A percentile compares a stretch with the other conserved stretches of the same genome.
Conservation (phyloP, 2,329 filamentous ascomycete genomes). For the Microdochium trichocladiopsis region DNA sequence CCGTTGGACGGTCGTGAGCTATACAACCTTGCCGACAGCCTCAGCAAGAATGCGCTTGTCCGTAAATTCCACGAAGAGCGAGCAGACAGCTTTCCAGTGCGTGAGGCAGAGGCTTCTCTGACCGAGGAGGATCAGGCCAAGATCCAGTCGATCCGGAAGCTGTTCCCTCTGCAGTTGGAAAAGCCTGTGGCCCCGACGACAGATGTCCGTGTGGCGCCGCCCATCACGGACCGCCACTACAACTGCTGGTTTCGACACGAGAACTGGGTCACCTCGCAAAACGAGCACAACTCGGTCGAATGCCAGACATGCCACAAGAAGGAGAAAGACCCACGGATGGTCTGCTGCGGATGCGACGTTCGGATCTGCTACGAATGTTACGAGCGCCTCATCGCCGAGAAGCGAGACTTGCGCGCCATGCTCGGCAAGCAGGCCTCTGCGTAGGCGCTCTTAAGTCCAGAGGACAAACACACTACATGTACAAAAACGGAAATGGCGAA, state of each 20-base stretch:
- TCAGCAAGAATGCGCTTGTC: neutral
- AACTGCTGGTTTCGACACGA: constrained; percentile 40
- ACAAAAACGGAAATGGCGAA: neutral
- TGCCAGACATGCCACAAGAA: constrained; percentile 45
- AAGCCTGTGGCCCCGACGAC: constrained; percentile 4
- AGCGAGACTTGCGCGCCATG: constrained; percentile 34
- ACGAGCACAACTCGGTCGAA: constrained; percentile 41
- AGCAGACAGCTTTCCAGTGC: neutral
- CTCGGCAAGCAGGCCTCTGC: constrained; percentile 11
- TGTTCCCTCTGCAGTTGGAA: constrained; percentile 18
- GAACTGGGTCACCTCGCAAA: constrained; percentile 39
- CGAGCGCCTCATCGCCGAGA: constrained; percentile 29
- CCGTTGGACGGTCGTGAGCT: neutral
- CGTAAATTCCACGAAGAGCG: neutral
- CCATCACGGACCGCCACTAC: constrained; percentile 31
- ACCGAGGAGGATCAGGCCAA: neutral
- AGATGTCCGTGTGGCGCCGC: constrained; percentile 24
- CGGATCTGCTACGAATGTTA: constrained; percentile 44
- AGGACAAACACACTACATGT: neutral
- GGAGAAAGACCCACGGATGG: constrained; percentile 36
- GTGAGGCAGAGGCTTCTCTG: neutral
- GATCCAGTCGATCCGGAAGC: constrained; percentile 17
- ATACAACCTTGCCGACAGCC: neutral
- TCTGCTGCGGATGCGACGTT: constrained; percentile 42
- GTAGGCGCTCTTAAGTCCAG: neutral